Conservation (phyloP, 176 grass and related monocot genomes). For the Oryza coarctata region DNA sequence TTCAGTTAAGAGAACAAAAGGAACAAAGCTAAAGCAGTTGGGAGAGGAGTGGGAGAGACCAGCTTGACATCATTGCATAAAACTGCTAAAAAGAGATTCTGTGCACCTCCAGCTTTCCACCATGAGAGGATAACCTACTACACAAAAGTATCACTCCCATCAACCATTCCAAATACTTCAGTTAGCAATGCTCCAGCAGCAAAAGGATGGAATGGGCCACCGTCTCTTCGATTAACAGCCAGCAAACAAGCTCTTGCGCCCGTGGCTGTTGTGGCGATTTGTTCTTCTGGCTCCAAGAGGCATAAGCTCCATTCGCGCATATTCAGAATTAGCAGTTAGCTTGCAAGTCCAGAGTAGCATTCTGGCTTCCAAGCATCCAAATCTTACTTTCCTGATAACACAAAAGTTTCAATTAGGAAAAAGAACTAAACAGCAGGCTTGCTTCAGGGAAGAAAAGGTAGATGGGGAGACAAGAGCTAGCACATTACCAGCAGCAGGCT, state of each 20-base stretch:
- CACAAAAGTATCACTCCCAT: constrained; percentile 54
- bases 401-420: constrained; percentile 1
- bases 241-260: background rate
- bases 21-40: constrained; percentile 32
- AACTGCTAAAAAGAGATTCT: constrained; percentile 41
- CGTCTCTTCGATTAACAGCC: constrained; percentile 7
- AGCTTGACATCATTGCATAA: constrained; percentile 45
- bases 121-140: constrained; percentile 57
- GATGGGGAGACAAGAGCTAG: background rate
- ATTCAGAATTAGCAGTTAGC: constrained; percentile 21
- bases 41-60: constrained; percentile 2
- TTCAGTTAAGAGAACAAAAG: constrained; percentile 44
- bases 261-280: background rate
- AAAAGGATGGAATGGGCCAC: constrained; percentile 10
- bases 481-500: constrained; percentile 77
- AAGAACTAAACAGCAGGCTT: background rate
- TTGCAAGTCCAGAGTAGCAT: background rate
- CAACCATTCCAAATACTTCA: constrained; percentile 21
- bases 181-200: constrained; percentile 11
- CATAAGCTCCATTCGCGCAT: background rate
- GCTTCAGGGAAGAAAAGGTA: background rate
- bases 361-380: background rate
- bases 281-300: background rate
- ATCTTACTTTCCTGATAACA: constrained; percentile 44
- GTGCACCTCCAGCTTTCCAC: constrained; percentile 46